phyloP scores from a whole-genome alignment of 257 asterid species.

The Gentiana straminea region DNA sequence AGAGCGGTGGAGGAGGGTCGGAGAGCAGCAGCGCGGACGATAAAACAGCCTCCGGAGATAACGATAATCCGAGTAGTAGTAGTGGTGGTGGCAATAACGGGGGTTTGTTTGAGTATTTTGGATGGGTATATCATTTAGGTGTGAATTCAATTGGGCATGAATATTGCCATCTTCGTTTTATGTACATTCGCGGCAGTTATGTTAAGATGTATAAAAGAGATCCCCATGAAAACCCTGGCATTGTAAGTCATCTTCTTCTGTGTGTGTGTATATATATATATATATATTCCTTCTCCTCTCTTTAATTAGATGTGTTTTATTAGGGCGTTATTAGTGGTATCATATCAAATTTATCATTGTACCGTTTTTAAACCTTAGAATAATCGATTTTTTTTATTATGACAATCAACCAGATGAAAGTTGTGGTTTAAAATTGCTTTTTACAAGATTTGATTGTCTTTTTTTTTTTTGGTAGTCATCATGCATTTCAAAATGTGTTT shows the following conservation, averaged over 20 bases:
- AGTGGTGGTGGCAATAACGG: slow-evolving; percentile 18
- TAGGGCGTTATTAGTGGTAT: too few relatives aligned
- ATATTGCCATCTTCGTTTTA: slow-evolving; percentile 62
- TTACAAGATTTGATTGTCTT: too few relatives aligned
- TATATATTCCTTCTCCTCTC: neutral
- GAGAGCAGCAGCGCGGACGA: slow-evolving; percentile 46
- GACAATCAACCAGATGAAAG: too few relatives aligned
- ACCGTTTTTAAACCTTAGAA: too few relatives aligned
- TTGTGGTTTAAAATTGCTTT: too few relatives aligned
- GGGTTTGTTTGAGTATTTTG: slow-evolving; percentile 48
- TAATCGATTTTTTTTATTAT: too few relatives aligned
- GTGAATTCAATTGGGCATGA: slow-evolving; percentile 69
- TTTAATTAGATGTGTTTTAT: too few relatives aligned
- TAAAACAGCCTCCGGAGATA: slow-evolving; percentile 6
- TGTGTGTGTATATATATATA: neutral
- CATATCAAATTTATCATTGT: too few relatives aligned
- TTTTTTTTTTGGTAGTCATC: neutral
- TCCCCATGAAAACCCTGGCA: slow-evolving; percentile 55
- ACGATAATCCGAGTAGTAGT: neutral
- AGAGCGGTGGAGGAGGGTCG: slow-evolving; percentile 32
- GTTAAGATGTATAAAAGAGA: slow-evolving; percentile 75
- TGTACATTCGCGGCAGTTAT: slow-evolving; percentile 47
- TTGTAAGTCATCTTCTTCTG: slow-evolving; percentile 26
- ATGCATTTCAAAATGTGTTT: too few relatives aligned
- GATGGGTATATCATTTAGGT: slow-evolving; percentile 79